Conservation (phyloP, 1,139 yeast species). For the Saccharomyces hybrid region DNA sequence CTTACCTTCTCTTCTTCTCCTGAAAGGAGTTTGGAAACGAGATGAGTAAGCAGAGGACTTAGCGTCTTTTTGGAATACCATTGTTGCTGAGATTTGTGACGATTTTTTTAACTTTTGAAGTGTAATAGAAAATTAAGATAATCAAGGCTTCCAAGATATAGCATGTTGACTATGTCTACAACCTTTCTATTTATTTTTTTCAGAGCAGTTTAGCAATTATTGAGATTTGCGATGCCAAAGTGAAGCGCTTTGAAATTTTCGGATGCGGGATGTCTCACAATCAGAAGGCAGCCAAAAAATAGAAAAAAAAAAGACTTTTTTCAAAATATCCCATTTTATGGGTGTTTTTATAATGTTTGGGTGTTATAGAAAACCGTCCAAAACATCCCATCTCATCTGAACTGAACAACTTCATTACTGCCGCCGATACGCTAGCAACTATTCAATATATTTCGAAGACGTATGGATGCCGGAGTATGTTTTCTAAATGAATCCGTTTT, state of each 20-base stretch:
- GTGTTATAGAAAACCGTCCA: no score
- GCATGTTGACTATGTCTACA: not conserved
- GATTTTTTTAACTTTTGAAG: not conserved
- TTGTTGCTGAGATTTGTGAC: slow-evolving; percentile 26
- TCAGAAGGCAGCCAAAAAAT: not conserved
- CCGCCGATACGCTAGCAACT: no score
- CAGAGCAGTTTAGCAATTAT: not conserved
- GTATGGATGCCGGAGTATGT: not conserved
- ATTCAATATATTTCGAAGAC: not conserved
- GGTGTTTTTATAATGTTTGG: no score
- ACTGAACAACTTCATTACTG: no score
- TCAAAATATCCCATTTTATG: no score
- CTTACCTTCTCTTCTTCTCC: slow-evolving; percentile 99
- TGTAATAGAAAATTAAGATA: not conserved
- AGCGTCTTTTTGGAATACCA: slow-evolving; percentile 66
- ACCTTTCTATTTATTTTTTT: not conserved
- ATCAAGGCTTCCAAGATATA: not conserved
- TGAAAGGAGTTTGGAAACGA: slow-evolving; percentile 99
- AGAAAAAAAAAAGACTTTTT: no score
- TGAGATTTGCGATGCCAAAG: not conserved
- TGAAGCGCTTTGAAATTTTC: not conserved
- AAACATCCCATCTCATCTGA: no score
- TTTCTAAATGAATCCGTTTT: not conserved
- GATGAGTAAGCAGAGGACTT: slow-evolving; percentile 96
- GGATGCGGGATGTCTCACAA: not conserved